phyloP scores from a whole-genome alignment of 139 green algal genomes.

The Spirogloea muscicola region DNA sequence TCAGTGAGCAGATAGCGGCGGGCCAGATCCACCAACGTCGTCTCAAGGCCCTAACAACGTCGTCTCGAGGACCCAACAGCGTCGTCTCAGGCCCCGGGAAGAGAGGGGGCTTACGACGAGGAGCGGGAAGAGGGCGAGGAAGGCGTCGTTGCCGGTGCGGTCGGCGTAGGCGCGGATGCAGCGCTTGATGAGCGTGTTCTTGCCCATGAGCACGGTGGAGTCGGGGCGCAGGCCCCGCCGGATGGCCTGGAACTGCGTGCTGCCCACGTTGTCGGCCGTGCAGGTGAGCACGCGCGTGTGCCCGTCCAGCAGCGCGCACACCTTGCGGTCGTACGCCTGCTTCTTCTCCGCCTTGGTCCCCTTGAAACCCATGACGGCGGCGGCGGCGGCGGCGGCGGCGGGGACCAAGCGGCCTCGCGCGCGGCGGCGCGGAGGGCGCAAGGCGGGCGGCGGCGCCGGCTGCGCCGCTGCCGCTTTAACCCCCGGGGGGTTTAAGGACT shows the following conservation, averaged over 20 bases:
- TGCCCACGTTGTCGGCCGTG: slow-evolving; percentile 97
- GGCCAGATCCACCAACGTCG: too few species aligned
- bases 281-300: slow-evolving; percentile 39
- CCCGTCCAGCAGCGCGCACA: slow-evolving; percentile 51
- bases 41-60: too few species aligned
- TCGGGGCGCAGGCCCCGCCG: slow-evolving; percentile 84
- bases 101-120: slow-evolving; percentile 60
- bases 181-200: slow-evolving; percentile 99
- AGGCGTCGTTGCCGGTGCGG: slow-evolving; percentile 80
- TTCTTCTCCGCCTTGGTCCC: slow-evolving; percentile 55
- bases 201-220: slow-evolving; percentile 95
- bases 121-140: slow-evolving; percentile 73
- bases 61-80: too few species aligned
- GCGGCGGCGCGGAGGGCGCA: too few species aligned
- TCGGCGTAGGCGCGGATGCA: slow-evolving; percentile 92
- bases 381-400: too few species aligned
- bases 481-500: too few species aligned
- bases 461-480: too few species aligned
- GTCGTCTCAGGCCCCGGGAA: neutral
- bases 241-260: slow-evolving; percentile 97
- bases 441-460: too few species aligned
- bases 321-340: slow-evolving; percentile 46
- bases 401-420: too few species aligned
- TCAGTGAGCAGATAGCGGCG: too few species aligned
- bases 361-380: slow-evolving; percentile 29